Percentiles rank a stretch among this genome's conserved stretches.
Conservation (phyloP, 352 stramenopile species). For the Globisporangium orthogonon region DNA sequence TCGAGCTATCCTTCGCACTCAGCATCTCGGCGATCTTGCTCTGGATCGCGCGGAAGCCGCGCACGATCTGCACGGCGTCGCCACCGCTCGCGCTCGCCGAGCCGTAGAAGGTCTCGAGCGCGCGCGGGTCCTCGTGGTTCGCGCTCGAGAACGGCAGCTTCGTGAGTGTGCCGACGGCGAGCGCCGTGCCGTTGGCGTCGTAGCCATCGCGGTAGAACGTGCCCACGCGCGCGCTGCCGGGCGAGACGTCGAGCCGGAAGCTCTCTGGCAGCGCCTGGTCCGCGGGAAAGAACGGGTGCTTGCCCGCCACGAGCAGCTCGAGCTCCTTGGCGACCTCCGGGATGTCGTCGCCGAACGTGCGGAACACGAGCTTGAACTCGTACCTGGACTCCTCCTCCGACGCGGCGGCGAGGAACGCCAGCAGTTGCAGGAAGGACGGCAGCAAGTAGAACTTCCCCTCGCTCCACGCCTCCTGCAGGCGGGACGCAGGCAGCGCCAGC, state of each 20-base stretch:
- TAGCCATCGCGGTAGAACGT: conserved; percentile 80
- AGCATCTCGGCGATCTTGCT: conserved; percentile 31
- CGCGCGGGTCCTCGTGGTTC: conserved; percentile 20
- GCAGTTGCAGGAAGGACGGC: conserved; percentile 72
- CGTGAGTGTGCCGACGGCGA: conserved; percentile 52
- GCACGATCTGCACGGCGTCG: conserved; percentile 36
- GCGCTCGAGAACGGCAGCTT: conserved; percentile 54
- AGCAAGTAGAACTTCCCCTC: conserved; percentile 79
- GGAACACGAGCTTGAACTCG: conserved; percentile 65
- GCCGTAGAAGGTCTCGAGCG: conserved; percentile 35
- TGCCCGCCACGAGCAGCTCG: conserved; percentile 53
- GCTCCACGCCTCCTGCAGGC: conserved; percentile 60
- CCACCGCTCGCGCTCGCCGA: not conserved
- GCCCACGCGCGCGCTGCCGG: conserved; percentile 24
- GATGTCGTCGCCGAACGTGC: conserved; percentile 80
- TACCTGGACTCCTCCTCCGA: conserved; percentile 19
- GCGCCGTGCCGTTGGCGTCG: conserved; percentile 35
- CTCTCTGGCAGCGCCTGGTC: conserved; percentile 26
- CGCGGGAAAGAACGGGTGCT: conserved; percentile 38
- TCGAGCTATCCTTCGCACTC: conserved; percentile 15
- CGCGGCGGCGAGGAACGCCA: conserved; percentile 38
- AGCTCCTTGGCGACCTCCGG: conserved; percentile 68
- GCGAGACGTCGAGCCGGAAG: conserved; percentile 41
- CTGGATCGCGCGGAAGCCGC: conserved; percentile 48
- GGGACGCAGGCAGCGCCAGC: conserved; percentile 30